Base-by-base conservation (phyloP, 2,329 filamentous ascomycete species). In the Magnaporthiopsis rhizophila region DNA sequence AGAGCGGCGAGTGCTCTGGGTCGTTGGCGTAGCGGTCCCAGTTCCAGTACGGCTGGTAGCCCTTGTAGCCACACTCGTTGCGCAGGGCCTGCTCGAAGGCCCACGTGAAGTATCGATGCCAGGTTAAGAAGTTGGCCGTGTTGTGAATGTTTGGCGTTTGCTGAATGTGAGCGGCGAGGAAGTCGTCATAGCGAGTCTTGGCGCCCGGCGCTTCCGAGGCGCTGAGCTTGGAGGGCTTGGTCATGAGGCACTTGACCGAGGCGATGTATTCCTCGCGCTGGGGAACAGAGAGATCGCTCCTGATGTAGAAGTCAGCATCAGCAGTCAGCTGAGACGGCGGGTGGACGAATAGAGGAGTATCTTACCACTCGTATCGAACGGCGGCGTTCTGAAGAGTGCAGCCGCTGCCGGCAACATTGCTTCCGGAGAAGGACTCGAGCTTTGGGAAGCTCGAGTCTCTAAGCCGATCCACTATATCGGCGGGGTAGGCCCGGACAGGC, bases 1-100 rank as follows among this genome's bases (percentile, higher is more conserved):
- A 78, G 34, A 80, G 68, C 7, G 76, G 71, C 13, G 75, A 77
- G 69, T 69, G 74, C 63, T 73, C 69, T 59, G 75, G 67, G 61
- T 69, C 67, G 30, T 67, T 61, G 59, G 70, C 69, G 62, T 75
- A 73, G 6, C 72, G 70, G 4, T 71, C 69, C 77, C 76, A 79
- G 66, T 77, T 73, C 73, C 76, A 77, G 69, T 78, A 79, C 50
- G 71, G 66, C 61, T 74, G 73, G 62, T 71, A 72, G 1, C 74
- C 74, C 2, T 64, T 72, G 65, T 75, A 76, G n/a, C 70, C 71
- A 63, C 74, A 76, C 68, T 76, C 74, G 5, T 73, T 68, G n/a
- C 74, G 70, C 8, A 76, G 69, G 1, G 74, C 73, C 28, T 72
- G 67, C 66, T 76, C 74, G 62, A 71, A 75, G 8, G 65, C 65